phyloP scores from a whole-genome alignment of 108 stramenopile species.

The Skeletonema costatum region DNA sequence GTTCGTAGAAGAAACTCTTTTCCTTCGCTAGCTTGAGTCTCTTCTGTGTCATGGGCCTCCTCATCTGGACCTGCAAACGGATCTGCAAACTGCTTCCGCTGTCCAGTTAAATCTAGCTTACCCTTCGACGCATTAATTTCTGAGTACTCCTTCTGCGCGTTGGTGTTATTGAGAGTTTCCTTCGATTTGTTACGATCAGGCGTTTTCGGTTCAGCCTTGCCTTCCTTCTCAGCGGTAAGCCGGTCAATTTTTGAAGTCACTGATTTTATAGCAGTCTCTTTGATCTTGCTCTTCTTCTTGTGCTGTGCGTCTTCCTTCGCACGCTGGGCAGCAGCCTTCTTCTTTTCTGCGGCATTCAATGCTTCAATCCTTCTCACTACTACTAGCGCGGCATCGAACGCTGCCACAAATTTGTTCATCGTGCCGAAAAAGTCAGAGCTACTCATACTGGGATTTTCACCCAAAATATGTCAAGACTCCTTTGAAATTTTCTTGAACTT shows the following conservation, averaged over 20 bases:
- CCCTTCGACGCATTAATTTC: constrained; percentile 14
- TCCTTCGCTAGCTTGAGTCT: not conserved
- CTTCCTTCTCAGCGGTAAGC: constrained; percentile 1
- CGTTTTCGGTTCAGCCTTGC: not conserved
- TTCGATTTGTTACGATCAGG: not conserved
- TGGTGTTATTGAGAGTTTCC: not conserved
- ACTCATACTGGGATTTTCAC: constrained; percentile 87
- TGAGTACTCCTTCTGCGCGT: not conserved
- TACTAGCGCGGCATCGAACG: constrained; percentile 69
- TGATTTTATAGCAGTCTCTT: not conserved
- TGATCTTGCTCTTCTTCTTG: constrained; percentile 1
- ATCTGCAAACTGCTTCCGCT: constrained; percentile 37
- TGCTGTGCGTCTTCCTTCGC: constrained; percentile 35
- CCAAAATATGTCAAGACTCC: constrained; percentile 81
- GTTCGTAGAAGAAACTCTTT: not conserved
- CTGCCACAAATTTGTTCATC: constrained; percentile 68
- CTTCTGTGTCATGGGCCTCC: not conserved
- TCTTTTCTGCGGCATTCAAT: constrained; percentile 42
- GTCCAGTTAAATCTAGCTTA: constrained; percentile 29
- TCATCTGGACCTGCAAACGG: constrained; percentile 2
- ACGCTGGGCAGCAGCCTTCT: constrained; percentile 43
- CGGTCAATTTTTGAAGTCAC: constrained; percentile 5
- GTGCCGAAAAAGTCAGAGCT: constrained; percentile 90
- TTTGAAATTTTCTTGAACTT: constrained; percentile 67
- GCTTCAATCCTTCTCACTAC: constrained; percentile 71